Percentiles rank a stretch among this genome's conserved stretches.
Conservation (phyloP, 1,284 basidiomycete genomes). For the Fomitopsis betulina region DNA sequence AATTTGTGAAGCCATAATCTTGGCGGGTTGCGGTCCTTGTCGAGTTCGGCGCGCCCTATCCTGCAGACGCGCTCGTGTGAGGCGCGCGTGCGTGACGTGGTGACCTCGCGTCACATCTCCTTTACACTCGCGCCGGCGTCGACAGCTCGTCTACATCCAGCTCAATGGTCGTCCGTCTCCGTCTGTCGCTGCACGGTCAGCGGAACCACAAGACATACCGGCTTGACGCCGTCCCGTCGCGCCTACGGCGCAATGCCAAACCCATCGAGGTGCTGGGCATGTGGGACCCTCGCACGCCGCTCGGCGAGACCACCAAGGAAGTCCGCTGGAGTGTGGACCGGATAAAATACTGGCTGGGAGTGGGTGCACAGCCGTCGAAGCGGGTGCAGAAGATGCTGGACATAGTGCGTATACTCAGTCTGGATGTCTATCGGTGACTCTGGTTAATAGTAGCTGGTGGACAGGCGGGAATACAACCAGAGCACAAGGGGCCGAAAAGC, state of each 20-base stretch:
- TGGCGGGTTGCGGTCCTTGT: background rate
- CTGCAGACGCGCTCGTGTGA: background rate
- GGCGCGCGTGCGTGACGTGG: background rate
- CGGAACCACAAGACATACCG: slow-evolving; percentile 83
- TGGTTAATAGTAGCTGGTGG: slow-evolving; percentile 33
- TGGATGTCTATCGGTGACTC: background rate
- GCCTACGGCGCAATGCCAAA: slow-evolving; percentile 78
- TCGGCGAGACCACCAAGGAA: slow-evolving; percentile 57
- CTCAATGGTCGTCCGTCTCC: slow-evolving; percentile 79
- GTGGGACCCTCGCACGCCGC: slow-evolving; percentile 68
- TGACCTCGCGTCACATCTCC: background rate
- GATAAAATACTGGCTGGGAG: slow-evolving; percentile 84
- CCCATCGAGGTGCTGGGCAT: slow-evolving; percentile 89
- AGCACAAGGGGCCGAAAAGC: background rate
- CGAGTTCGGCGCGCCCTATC: background rate
- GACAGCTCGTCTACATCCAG: slow-evolving; percentile 8
- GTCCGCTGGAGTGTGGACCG: slow-evolving; percentile 89
- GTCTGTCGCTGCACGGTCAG: slow-evolving; percentile 82
- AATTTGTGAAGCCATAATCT: slow-evolving; percentile 59
- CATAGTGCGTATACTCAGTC: slow-evolving; percentile 52
- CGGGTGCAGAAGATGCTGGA: slow-evolving; percentile 77
- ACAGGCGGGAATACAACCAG: background rate
- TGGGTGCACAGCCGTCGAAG: slow-evolving; percentile 82
- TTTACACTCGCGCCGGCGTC: background rate
- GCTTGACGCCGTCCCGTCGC: slow-evolving; percentile 80